phyloP scores from a whole-genome alignment of 2,329 filamentous ascomycete species.

The Truncatella angustata region DNA sequence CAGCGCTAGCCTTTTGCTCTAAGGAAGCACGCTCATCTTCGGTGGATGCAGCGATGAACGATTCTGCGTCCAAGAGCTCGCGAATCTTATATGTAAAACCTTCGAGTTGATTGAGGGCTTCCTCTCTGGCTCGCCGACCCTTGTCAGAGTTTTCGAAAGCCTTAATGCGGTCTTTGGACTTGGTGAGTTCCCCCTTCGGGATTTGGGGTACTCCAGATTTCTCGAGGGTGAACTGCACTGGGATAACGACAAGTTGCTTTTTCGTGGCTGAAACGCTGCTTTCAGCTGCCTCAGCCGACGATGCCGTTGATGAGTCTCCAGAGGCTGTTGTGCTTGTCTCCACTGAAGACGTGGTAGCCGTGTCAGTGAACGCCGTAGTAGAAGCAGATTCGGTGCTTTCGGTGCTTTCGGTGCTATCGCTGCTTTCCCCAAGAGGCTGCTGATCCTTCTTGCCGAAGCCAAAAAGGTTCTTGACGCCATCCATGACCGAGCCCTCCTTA shows the following conservation, averaged over 20 bases:
- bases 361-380: slow-evolving; percentile 19
- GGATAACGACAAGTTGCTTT: slow-evolving; percentile 57
- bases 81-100: slow-evolving; percentile 86
- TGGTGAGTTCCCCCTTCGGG: slow-evolving; percentile 45
- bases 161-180: slow-evolving; percentile 68
- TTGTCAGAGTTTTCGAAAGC: slow-evolving; percentile 86
- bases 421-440: slow-evolving; percentile 66
- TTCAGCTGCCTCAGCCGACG: slow-evolving; percentile 47
- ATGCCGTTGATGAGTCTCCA: slow-evolving; percentile 24
- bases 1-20: slow-evolving; percentile 63
- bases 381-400: slow-evolving; percentile 41
- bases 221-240: slow-evolving; percentile 47
- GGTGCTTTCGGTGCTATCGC: slow-evolving; percentile 45
- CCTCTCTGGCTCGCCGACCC: slow-evolving; percentile 73
- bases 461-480: slow-evolving; percentile 94
- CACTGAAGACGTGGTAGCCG: slow-evolving; percentile 41
- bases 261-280: slow-evolving; percentile 57
- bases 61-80: slow-evolving; percentile 75
- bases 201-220: slow-evolving; percentile 50
- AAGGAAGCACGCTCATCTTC: slow-evolving; percentile 65
- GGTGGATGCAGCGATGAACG: slow-evolving; percentile 71
- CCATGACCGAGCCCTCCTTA: slow-evolving; percentile 75
- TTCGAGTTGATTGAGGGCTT: slow-evolving; percentile 90
- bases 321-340: slow-evolving; percentile 41
- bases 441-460: slow-evolving; percentile 90